phyloP scores from a whole-genome alignment of 169 alveolate species.

The Plasmodium berghei region DNA sequence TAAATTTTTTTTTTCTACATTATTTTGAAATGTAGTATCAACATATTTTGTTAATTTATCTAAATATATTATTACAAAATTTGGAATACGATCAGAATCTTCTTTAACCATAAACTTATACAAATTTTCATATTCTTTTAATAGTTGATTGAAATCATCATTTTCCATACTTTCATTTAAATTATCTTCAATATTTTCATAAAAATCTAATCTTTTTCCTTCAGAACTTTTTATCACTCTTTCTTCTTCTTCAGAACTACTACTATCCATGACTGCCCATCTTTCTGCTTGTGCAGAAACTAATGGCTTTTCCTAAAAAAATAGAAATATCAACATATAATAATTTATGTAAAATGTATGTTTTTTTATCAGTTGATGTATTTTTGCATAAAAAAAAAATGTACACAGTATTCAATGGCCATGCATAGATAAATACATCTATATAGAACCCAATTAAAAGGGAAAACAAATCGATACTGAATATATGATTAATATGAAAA shows the following conservation, averaged over 20 bases:
- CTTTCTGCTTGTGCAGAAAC: slow-evolving; percentile 77
- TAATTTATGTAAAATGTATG: no score
- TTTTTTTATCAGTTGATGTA: no score
- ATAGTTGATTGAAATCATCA: slow-evolving; percentile 83
- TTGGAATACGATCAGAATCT: slow-evolving; percentile 80
- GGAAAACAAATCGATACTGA: no score
- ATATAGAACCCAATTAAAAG: no score
- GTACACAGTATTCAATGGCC: slow-evolving; percentile 78
- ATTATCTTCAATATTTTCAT: slow-evolving; percentile 80
- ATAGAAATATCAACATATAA: slow-evolving; percentile 24
- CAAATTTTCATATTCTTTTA: slow-evolving; percentile 87
- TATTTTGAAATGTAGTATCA: slow-evolving; percentile 77
- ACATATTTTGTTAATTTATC: slow-evolving; percentile 77
- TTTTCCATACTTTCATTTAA: slow-evolving; percentile 84
- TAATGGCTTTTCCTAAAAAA: slow-evolving; percentile 80
- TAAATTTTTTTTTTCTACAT: slow-evolving; percentile 85
- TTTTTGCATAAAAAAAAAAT: slow-evolving; percentile 82
- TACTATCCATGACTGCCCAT: slow-evolving; percentile 87
- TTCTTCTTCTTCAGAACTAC: slow-evolving; percentile 88
- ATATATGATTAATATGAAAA: no score
- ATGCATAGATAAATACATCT: not conserved
- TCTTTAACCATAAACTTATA: slow-evolving; percentile 85
- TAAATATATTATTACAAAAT: slow-evolving; percentile 81
- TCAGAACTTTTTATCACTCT: slow-evolving; percentile 88
- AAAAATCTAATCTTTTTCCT: slow-evolving; percentile 87